Evolutionary conservation across 2,329 filamentous ascomycete species (phyloP).

Genomic region (Penicillium paneum): DNA sequence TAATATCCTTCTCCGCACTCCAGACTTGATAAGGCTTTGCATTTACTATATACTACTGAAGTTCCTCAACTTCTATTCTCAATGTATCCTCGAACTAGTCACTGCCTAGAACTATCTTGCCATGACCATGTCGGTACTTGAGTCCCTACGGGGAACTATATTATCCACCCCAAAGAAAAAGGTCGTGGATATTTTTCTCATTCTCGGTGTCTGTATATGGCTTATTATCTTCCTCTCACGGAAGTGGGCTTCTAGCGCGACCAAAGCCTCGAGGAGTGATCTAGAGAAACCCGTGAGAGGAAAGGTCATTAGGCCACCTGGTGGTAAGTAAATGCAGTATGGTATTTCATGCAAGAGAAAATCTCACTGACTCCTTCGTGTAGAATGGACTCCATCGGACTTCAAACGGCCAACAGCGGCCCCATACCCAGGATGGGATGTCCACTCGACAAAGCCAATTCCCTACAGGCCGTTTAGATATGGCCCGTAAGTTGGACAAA

Average conservation of each 20-base stretch:
- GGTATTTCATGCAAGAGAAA: not conserved
- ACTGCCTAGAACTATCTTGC: not conserved
- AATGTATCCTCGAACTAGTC: not conserved
- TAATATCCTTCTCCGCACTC: not conserved
- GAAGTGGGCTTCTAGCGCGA: slow-evolving; percentile 24
- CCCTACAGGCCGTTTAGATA: slow-evolving; percentile 76
- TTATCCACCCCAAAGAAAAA: slow-evolving; percentile 14
- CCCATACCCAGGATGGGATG: slow-evolving; percentile 66
- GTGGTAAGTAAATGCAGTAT: slow-evolving; percentile 41
- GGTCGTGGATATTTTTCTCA: slow-evolving; percentile 13
- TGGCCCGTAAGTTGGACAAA: slow-evolving; percentile 53
- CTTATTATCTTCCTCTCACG: slow-evolving; percentile 23
- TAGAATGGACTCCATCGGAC: slow-evolving; percentile 55
- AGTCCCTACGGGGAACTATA: not conserved
- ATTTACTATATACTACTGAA: not conserved
- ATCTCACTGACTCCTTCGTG: not conserved
- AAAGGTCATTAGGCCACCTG: slow-evolving; percentile 41
- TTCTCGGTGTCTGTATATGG: slow-evolving; percentile 31
- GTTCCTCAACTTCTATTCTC: not conserved
- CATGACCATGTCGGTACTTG: not conserved
- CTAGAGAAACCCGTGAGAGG: slow-evolving; percentile 45
- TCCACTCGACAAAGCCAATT: slow-evolving; percentile 66
- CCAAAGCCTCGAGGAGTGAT: slow-evolving; percentile 38
- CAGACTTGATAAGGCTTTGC: not conserved
- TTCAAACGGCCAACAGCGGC: slow-evolving; percentile 60